These are phyloP conservation scores for Botryotinia narcissicola DNA, from an alignment of 2,329 filamentous ascomycete species.

Conservation along the genomic window DNA sequence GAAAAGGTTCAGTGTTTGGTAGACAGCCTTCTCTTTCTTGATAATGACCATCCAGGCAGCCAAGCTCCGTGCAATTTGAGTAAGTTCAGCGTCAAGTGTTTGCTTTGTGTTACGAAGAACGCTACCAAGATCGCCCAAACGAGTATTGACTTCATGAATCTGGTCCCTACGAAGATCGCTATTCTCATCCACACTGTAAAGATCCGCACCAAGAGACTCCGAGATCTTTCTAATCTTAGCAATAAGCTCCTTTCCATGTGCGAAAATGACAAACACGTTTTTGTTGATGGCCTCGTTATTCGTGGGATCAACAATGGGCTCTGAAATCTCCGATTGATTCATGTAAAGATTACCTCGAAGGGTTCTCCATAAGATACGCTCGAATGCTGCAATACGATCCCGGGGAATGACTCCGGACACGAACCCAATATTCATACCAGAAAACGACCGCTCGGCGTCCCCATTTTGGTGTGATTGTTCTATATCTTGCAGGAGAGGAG, in stretches of 20 bases:
- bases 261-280: slow-evolving; percentile 99
- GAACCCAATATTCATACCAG: slow-evolving; percentile 98
- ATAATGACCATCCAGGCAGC: slow-evolving; percentile 97
- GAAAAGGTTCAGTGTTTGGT: slow-evolving; percentile 91
- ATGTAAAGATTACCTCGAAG: slow-evolving; percentile 98
- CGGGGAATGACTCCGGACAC: slow-evolving; percentile 93
- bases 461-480: slow-evolving; percentile 71
- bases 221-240: slow-evolving; percentile 99
- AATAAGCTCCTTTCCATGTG: slow-evolving; percentile 96
- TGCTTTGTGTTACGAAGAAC: slow-evolving; percentile 94
- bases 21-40: slow-evolving; percentile 97
- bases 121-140: slow-evolving; percentile 84
- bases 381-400: slow-evolving; percentile 90
- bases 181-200: slow-evolving; percentile 98
- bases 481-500: slow-evolving; percentile 86
- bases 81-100: slow-evolving; percentile 88
- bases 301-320: slow-evolving; percentile 85
- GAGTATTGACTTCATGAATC: slow-evolving; percentile 94
- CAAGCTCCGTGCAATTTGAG: slow-evolving; percentile 87
- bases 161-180: slow-evolving; percentile 92
- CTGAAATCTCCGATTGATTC: slow-evolving; percentile 98
- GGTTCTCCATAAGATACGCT: slow-evolving; percentile 96
- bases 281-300: slow-evolving; percentile 92
- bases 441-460: slow-evolving; percentile 78
- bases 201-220: slow-evolving; percentile 90